These are phyloP conservation scores for Chamaecrista fasciculata DNA, from an alignment of 306 rosid genomes.

Conservation along the genomic window DNA sequence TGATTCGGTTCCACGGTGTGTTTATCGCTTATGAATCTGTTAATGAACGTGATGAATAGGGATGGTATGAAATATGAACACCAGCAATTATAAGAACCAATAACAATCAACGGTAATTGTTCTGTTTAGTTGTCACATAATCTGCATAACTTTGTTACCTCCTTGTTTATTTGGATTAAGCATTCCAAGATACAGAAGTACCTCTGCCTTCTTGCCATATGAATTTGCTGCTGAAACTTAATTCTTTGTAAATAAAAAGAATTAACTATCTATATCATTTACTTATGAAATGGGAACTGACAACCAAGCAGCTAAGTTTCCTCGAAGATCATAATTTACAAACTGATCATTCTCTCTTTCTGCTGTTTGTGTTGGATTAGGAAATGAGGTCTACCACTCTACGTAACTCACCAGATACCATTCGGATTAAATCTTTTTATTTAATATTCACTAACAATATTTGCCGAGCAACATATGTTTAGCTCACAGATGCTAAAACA, in stretches of 20 bases:
- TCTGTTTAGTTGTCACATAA: constrained; percentile 3
- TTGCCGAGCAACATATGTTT: background rate
- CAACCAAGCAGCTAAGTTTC: background rate
- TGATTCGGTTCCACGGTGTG: background rate
- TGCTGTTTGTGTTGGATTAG: background rate
- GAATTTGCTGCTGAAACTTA: background rate
- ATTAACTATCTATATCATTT: background rate
- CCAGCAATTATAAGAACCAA: background rate
- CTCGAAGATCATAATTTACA: background rate
- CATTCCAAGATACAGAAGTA: background rate
- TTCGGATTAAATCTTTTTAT: background rate
- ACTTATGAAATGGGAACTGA: background rate
- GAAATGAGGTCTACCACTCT: background rate
- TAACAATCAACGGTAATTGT: background rate
- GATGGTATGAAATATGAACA: constrained; percentile 3
- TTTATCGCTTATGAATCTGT: background rate
- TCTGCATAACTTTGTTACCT: background rate
- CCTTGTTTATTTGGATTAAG: background rate
- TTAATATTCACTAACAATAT: background rate
- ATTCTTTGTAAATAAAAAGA: background rate
- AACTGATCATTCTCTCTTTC: constrained; percentile 3
- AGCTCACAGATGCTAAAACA: background rate
- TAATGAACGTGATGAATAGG: constrained; percentile 12
- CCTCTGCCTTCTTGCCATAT: background rate
- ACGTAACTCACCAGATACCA: background rate